A percentile compares a stretch with the other conserved stretches of the same genome.
These are phyloP conservation scores for Litchi chinensis DNA, from an alignment of 345 rosid species.

Conservation along the genomic window DNA sequence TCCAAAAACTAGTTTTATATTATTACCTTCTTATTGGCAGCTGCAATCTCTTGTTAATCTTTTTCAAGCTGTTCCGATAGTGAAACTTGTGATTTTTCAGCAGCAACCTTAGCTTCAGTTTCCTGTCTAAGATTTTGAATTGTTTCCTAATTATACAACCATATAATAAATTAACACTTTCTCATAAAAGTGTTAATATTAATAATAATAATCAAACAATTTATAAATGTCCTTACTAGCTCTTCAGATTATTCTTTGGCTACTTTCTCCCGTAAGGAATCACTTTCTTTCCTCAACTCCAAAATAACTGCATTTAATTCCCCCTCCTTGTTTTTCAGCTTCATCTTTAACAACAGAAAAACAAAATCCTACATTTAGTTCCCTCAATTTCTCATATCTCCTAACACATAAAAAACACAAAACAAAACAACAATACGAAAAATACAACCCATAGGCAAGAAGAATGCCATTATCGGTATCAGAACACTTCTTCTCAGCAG, in stretches of 20 bases:
- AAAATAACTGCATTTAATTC: slow-evolving; percentile 39
- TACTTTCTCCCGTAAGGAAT: slow-evolving; percentile 51
- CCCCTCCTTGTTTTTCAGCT: slow-evolving; percentile 61
- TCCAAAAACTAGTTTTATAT: neutral
- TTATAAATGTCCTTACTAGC: slow-evolving; percentile 43
- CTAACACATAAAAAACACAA: neutral
- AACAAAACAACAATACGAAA: neutral
- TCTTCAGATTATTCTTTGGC: slow-evolving; percentile 67
- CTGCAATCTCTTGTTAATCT: slow-evolving; percentile 63
- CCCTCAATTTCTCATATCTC: neutral
- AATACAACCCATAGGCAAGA: neutral
- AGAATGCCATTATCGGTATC: slow-evolving; percentile 48
- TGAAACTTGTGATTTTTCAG: slow-evolving; percentile 63
- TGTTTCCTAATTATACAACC: slow-evolving; percentile 56
- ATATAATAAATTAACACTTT: slow-evolving; percentile 10
- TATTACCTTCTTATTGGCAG: slow-evolving; percentile 70
- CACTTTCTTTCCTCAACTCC: slow-evolving; percentile 51
- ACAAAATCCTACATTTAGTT: slow-evolving; percentile 7
- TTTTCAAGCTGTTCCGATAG: slow-evolving; percentile 66
- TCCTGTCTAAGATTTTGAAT: slow-evolving; percentile 60
- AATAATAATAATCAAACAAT: neutral
- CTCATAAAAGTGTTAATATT: neutral
- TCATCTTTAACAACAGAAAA: slow-evolving; percentile 43
- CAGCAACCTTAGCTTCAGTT: slow-evolving; percentile 58
- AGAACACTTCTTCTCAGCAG: slow-evolving; percentile 51